These are phyloP conservation scores for Mycena venus DNA, from an alignment of 768 basidiomycete species.

Conservation along the genomic window DNA sequence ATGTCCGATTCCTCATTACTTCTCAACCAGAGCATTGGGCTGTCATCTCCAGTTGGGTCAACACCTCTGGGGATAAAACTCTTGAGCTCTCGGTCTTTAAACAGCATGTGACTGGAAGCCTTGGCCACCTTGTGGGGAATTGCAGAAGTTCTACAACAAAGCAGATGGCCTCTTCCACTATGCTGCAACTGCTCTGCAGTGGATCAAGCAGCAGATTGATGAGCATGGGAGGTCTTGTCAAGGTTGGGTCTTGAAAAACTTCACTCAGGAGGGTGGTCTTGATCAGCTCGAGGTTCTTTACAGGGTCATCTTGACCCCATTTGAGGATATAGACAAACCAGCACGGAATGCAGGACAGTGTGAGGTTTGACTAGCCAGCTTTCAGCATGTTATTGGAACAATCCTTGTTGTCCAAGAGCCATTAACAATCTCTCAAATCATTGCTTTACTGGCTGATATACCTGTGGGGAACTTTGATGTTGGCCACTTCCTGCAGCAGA, in stretches of 20 bases:
- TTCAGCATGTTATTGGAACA: slow-evolving; percentile 11
- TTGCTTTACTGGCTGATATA: no score
- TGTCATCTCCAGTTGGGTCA: background rate
- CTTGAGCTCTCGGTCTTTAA: background rate
- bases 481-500: no score
- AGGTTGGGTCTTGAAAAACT: background rate
- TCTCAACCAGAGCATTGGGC: slow-evolving; percentile 15
- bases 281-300: background rate
- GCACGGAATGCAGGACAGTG: background rate
- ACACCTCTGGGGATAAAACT: no score
- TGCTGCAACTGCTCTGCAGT: slow-evolving; percentile 12
- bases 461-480: no score
- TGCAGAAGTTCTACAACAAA: background rate
- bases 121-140: background rate
- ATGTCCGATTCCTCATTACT: background rate
- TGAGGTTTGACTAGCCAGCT: background rate
- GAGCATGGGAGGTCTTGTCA: background rate
- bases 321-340: background rate
- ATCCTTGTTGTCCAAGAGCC: background rate
- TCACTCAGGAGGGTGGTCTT: background rate
- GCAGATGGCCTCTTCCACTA: slow-evolving; percentile 6
- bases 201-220: background rate
- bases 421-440: slow-evolving; percentile 8
- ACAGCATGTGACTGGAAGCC: background rate
- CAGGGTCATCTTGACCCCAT: slow-evolving; percentile 8